Evolutionary conservation across 805 yeast genomes (phyloP).

Genomic region (Diddensiella santjacobensis): DNA sequence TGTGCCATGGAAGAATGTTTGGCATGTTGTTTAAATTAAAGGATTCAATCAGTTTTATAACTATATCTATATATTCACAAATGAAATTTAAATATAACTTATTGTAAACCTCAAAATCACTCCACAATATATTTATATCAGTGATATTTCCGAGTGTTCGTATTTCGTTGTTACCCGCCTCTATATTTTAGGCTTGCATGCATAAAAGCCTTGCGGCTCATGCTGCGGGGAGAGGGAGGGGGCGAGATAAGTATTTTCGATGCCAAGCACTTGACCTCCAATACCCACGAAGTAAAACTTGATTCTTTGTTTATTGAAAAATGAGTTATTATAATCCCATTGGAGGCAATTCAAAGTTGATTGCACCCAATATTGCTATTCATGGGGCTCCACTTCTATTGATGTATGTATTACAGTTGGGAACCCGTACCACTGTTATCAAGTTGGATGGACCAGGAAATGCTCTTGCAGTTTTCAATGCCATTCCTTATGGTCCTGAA

Average conservation of each 20-base stretch:
- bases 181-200: no score
- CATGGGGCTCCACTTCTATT: conserved; percentile 23
- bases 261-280: no score
- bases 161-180: no score
- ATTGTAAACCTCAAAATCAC: no score
- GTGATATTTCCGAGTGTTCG: no score
- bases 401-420: conserved; percentile 16
- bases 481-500: conserved; percentile 26
- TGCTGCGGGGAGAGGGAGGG: no score
- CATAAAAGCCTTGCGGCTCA: no score
- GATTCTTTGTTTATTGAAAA: background rate
- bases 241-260: no score
- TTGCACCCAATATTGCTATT: conserved; percentile 18
- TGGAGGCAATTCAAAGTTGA: conserved; percentile 20
- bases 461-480: conserved; percentile 18
- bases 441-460: conserved; percentile 15
- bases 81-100: no score
- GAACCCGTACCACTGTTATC: conserved; percentile 24
- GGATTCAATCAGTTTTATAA: no score
- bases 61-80: no score
- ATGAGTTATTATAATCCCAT: conserved; percentile 17
- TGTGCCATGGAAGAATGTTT: conserved; percentile 25
- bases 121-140: no score
- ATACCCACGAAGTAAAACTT: background rate
- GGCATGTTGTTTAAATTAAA: conserved; percentile 17